Percentiles rank a stretch among this genome's conserved stretches.
Evolutionary conservation across 768 basidiomycete genomes (phyloP).

Genomic region (Pleurotus giganteus): DNA sequence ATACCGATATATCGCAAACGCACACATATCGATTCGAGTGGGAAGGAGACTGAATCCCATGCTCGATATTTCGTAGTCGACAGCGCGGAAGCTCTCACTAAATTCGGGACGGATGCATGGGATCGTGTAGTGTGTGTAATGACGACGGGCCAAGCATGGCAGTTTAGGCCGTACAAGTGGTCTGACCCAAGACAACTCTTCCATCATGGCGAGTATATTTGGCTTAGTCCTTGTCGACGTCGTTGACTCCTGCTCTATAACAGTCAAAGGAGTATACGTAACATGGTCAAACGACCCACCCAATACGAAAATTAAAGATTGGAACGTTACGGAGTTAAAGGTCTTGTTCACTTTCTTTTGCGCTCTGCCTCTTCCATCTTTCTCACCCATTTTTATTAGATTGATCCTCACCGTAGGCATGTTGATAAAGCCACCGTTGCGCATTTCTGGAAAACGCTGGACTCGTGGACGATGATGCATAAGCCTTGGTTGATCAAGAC

Average conservation of each 20-base stretch:
- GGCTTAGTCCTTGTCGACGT: neutral
- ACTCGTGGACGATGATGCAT: conserved; percentile 78
- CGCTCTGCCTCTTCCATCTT: neutral
- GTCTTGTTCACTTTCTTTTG: conserved; percentile 43
- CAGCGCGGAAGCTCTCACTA: conserved; percentile 85
- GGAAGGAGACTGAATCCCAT: conserved; percentile 56
- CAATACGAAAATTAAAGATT: conserved; percentile 87
- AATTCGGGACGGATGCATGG: conserved; percentile 94
- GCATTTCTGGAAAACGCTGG: conserved; percentile 92
- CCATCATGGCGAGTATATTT: conserved; percentile 70
- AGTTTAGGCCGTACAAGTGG: conserved; percentile 98
- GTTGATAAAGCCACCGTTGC: conserved; percentile 94
- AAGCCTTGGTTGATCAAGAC: conserved; percentile 71
- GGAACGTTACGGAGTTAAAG: conserved; percentile 96
- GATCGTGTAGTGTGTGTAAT: conserved; percentile 96
- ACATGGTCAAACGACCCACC: conserved; percentile 93
- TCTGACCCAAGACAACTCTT: conserved; percentile 88
- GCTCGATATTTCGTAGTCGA: conserved; percentile 86
- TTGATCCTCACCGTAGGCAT: conserved; percentile 87
- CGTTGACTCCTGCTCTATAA: neutral
- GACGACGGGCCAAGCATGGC: conserved; percentile 99
- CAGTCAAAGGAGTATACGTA: conserved; percentile 95
- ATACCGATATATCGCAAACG: conserved; percentile 85
- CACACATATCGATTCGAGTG: conserved; percentile 64
- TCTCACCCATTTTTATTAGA: conserved; percentile 41